A percentile compares a stretch with the other conserved stretches of the same genome.
These are phyloP conservation scores for Castanospermum australe DNA, from an alignment of 306 rosid genomes.

Conservation along the genomic window DNA sequence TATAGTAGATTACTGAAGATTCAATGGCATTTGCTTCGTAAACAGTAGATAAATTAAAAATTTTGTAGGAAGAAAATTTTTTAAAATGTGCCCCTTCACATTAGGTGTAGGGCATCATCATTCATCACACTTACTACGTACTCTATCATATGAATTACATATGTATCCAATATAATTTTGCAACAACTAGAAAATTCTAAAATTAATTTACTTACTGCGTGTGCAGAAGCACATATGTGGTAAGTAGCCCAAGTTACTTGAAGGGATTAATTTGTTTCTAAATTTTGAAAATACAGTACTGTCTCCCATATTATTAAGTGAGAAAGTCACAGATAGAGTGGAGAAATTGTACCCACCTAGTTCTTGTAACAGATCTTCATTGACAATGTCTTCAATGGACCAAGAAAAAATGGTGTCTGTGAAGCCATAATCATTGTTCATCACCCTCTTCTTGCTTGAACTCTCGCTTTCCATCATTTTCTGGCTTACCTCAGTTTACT, in stretches of 20 bases:
- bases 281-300: no score
- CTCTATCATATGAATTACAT: no score
- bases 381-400: constrained; percentile 49
- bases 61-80: neutral
- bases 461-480: constrained; percentile 25
- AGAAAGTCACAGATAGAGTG: neutral
- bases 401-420: constrained; percentile 50
- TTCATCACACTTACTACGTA: no score
- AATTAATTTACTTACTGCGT: neutral
- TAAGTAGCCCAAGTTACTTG: no score
- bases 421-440: constrained; percentile 22
- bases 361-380: constrained; percentile 39
- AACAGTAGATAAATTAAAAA: no score
- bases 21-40: neutral
- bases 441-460: constrained; percentile 19
- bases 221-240: neutral
- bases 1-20: neutral
- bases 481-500: neutral
- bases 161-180: neutral
- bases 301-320: no score
- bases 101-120: neutral
- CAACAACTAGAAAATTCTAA: neutral
- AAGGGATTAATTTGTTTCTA: no score
- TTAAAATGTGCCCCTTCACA: neutral
- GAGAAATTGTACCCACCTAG: constrained; percentile 17